Evolutionary conservation across 1,284 basidiomycete species (phyloP).

Genomic region (Melampsora larici-populina): DNA sequence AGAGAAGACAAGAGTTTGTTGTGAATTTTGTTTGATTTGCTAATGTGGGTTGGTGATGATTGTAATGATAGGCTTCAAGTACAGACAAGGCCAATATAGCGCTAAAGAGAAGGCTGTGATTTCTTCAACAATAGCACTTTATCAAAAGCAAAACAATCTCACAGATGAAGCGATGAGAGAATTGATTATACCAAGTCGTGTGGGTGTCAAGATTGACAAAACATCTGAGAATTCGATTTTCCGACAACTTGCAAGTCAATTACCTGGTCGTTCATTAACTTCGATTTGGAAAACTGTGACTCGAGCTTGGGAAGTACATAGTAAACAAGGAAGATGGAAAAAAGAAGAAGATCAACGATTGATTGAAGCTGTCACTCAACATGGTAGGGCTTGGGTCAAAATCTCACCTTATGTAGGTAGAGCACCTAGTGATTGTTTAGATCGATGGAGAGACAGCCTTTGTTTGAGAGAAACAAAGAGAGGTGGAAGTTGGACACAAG

Average conservation of each 20-base stretch:
- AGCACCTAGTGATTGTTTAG: constrained; percentile 72
- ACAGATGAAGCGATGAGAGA: constrained; percentile 61
- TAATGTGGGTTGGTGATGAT: constrained; percentile 14
- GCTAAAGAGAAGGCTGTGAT: constrained; percentile 68
- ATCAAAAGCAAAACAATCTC: constrained; percentile 60
- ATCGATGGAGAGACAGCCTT: constrained; percentile 75
- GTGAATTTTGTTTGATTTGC: neutral
- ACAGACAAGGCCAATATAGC: constrained; percentile 78
- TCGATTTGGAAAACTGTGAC: constrained; percentile 76
- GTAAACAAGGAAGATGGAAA: constrained; percentile 68
- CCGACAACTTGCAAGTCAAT: constrained; percentile 58
- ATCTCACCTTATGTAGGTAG: constrained; percentile 67
- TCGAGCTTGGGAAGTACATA: constrained; percentile 65
- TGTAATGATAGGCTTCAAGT: constrained; percentile 63
- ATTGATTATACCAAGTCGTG: constrained; percentile 66
- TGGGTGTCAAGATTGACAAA: constrained; percentile 59
- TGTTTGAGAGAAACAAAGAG: constrained; percentile 62
- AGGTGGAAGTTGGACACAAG: constrained; percentile 66
- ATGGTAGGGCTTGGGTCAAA: constrained; percentile 75
- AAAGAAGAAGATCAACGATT: constrained; percentile 66
- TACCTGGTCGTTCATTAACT: constrained; percentile 70
- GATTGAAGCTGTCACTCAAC: constrained; percentile 64
- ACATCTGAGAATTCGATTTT: constrained; percentile 64
- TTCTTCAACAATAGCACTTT: constrained; percentile 64
- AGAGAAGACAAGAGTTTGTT: neutral